Conservation (phyloP, 108 stramenopile species). For the Schizochytrium sp. region DNA sequence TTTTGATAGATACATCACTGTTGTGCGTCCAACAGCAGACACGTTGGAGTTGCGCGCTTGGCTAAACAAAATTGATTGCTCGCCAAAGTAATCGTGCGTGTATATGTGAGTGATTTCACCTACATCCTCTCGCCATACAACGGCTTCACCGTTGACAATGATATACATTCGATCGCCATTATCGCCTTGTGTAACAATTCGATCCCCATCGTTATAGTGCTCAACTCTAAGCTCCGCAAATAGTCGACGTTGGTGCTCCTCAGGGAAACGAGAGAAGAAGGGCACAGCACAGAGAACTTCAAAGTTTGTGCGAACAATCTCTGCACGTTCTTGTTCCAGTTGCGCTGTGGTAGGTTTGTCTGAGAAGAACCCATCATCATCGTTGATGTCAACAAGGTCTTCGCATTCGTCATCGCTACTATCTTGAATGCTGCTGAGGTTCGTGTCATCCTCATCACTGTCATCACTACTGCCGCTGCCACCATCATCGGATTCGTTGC, state of each 20-base stretch:
- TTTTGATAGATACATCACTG: slow-evolving; percentile 37
- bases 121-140: background rate
- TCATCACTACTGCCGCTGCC: no score
- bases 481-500: no score
- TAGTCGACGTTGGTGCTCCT: slow-evolving; percentile 44
- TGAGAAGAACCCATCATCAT: slow-evolving; percentile 13
- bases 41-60: slow-evolving; percentile 61
- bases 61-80: slow-evolving; percentile 27
- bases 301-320: slow-evolving; percentile 57
- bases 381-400: slow-evolving; percentile 53
- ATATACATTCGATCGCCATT: slow-evolving; percentile 64
- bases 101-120: slow-evolving; percentile 56
- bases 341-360: background rate
- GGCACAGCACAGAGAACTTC: slow-evolving; percentile 45
- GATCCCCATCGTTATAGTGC: slow-evolving; percentile 61
- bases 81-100: slow-evolving; percentile 63
- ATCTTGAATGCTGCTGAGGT: background rate
- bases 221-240: slow-evolving; percentile 44
- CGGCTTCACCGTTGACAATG: slow-evolving; percentile 54
- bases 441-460: no score
- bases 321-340: slow-evolving; percentile 17
- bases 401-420: slow-evolving; percentile 48
- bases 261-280: slow-evolving; percentile 48
- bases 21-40: background rate
- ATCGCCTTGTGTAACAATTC: slow-evolving; percentile 63